A percentile compares a stretch with the other conserved stretches of the same genome.
Conservation (phyloP, 2,329 filamentous ascomycete species). For the Zymoseptoria brevis region DNA sequence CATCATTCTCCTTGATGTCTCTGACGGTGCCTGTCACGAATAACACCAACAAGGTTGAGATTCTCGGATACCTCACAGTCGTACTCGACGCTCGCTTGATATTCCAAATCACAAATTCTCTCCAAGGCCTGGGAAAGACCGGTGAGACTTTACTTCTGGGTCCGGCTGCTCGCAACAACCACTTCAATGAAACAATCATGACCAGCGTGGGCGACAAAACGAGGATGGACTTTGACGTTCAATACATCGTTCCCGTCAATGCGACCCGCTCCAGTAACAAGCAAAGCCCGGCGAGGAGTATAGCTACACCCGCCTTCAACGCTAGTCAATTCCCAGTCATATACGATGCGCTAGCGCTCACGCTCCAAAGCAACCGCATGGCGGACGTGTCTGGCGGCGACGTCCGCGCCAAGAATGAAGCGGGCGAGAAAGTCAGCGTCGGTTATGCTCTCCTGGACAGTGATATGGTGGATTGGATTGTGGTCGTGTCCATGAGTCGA, state of each 20-base stretch:
- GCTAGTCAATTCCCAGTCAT: conserved; percentile 58
- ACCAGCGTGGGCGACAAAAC: conserved; percentile 12
- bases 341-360: conserved; percentile 48
- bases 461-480: conserved; percentile 67
- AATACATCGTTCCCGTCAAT: conserved; percentile 26
- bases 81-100: conserved; percentile 61
- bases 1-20: conserved; percentile 67
- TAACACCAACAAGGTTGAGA: conserved; percentile 51
- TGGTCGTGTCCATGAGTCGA: conserved; percentile 69
- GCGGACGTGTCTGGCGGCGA: conserved; percentile 28
- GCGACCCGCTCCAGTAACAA: conserved; percentile 22
- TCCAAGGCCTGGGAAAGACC: conserved; percentile 63
- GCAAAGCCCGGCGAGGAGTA: conserved; percentile 27
- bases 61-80: conserved; percentile 77
- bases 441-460: conserved; percentile 69
- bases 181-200: conserved; percentile 31
- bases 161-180: conserved; percentile 58
- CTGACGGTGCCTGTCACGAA: conserved; percentile 72
- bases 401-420: conserved; percentile 69
- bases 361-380: conserved; percentile 1
- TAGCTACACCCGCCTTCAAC: conserved; percentile 47
- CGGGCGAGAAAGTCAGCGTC: conserved; percentile 61
- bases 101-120: conserved; percentile 51
- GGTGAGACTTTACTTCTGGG: conserved; percentile 66
- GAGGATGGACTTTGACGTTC: conserved; percentile 18